These are phyloP conservation scores for Podaxis mareebaensis DNA, from an alignment of 768 basidiomycete genomes.

Conservation along the genomic window DNA sequence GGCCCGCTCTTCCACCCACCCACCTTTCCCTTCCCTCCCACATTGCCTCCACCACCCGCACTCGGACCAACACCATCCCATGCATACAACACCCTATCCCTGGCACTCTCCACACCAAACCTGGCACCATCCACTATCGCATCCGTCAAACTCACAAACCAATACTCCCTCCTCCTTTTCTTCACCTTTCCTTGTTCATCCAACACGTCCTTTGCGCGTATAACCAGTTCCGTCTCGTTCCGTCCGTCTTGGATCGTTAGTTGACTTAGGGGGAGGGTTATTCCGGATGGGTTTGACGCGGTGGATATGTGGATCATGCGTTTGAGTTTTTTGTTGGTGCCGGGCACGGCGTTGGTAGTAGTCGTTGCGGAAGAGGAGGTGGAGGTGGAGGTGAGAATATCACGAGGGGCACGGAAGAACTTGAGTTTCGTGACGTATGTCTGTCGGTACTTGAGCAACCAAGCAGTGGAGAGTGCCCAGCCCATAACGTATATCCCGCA, in stretches of 20 bases:
- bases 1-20: constrained; percentile 31
- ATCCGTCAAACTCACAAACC: constrained; percentile 32
- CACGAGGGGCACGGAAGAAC: constrained; percentile 30
- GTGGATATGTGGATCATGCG: constrained; percentile 14
- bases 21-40: constrained; percentile 15
- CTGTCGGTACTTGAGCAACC: constrained; percentile 18
- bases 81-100: constrained; percentile 26
- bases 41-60: neutral
- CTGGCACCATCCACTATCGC: constrained; percentile 27
- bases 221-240: constrained; percentile 32
- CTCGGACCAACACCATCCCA: constrained; percentile 25
- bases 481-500: constrained; percentile 31
- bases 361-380: neutral
- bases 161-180: constrained; percentile 28
- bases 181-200: neutral
- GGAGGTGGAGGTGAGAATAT: constrained; percentile 24
- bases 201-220: constrained; percentile 27
- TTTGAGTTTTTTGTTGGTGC: neutral
- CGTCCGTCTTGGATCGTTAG: constrained; percentile 32
- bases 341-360: neutral
- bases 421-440: constrained; percentile 27
- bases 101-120: constrained; percentile 22
- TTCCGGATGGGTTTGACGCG: constrained; percentile 25
- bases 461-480: constrained; percentile 31
- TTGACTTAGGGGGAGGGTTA: constrained; percentile 25